Conservation (phyloP, 164 flowering plant genomes). For the Magnolia sinica region DNA sequence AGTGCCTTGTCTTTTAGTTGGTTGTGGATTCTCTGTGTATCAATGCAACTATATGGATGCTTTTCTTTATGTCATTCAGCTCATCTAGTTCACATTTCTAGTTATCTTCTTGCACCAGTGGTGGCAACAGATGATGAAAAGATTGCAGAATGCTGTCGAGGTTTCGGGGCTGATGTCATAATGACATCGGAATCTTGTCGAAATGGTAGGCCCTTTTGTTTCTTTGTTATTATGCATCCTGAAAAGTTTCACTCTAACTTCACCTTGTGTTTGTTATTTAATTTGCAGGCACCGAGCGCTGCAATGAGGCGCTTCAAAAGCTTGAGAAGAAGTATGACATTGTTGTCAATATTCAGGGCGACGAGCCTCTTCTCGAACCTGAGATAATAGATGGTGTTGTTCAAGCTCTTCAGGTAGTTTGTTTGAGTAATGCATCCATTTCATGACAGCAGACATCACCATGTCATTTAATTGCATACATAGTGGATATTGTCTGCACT, state of each 20-base stretch:
- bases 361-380: conserved; percentile 97
- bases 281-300: conserved; percentile 78
- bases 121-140: conserved; percentile 94
- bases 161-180: conserved; percentile 91
- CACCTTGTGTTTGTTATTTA: not conserved
- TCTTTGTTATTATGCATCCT: conserved; percentile 5
- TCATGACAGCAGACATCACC: not conserved
- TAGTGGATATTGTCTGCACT: not conserved
- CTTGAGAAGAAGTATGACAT: conserved; percentile 79
- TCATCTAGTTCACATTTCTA: conserved; percentile 5
- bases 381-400: conserved; percentile 94
- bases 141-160: conserved; percentile 89
- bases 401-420: conserved; percentile 76
- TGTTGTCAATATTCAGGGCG: conserved; percentile 98
- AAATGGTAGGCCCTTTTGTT: conserved; percentile 50
- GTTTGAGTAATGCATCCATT: not conserved
- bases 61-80: not conserved
- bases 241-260: not conserved
- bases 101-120: conserved; percentile 40
- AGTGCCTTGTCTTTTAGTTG: conserved; percentile 1
- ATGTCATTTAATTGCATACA: not conserved
- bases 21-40: too few relatives aligned
- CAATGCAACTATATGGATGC: not conserved
- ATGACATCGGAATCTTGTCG: conserved; percentile 91
- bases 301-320: conserved; percentile 87